A percentile compares a stretch with the other conserved stretches of the same genome.
Conservation (phyloP, 2,329 filamentous ascomycete genomes). For the Polychaeton citri region DNA sequence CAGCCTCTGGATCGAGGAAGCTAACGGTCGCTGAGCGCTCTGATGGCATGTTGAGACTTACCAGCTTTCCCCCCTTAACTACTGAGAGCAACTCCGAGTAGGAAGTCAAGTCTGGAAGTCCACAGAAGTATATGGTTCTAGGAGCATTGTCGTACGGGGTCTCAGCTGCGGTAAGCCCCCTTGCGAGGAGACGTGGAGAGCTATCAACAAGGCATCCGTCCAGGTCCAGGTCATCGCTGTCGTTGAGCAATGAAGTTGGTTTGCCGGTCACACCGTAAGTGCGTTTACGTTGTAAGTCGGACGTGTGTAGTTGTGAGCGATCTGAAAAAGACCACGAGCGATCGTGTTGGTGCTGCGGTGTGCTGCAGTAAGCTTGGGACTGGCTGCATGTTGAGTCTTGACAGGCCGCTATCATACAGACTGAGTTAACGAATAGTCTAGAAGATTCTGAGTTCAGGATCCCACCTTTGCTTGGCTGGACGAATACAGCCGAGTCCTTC, state of each 20-base stretch:
- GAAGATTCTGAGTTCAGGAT: background rate
- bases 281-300: background rate
- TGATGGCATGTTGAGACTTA: slow-evolving; percentile 53
- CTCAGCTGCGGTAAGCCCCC: slow-evolving; percentile 1
- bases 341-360: too few species aligned
- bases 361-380: too few species aligned
- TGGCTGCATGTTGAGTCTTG: too few species aligned
- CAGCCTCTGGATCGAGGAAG: slow-evolving; percentile 45
- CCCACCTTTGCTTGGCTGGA: slow-evolving; percentile 1
- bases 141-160: background rate
- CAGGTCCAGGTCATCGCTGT: slow-evolving; percentile 9
- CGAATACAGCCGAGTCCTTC: slow-evolving; percentile 8
- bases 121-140: slow-evolving; percentile 49
- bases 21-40: slow-evolving; percentile 54
- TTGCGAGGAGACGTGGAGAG: slow-evolving; percentile 2
- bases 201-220: slow-evolving; percentile 7
- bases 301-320: background rate
- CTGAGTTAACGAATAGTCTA: background rate
- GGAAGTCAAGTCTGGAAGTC: slow-evolving; percentile 48
- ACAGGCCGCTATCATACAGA: too few species aligned
- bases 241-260: slow-evolving; percentile 2
- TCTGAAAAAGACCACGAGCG: background rate
- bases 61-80: slow-evolving; percentile 55
- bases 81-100: slow-evolving; percentile 52
- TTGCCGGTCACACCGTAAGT: background rate